These are phyloP conservation scores for Starmerella geochares DNA, from an alignment of 805 yeast species.

Conservation along the genomic window DNA sequence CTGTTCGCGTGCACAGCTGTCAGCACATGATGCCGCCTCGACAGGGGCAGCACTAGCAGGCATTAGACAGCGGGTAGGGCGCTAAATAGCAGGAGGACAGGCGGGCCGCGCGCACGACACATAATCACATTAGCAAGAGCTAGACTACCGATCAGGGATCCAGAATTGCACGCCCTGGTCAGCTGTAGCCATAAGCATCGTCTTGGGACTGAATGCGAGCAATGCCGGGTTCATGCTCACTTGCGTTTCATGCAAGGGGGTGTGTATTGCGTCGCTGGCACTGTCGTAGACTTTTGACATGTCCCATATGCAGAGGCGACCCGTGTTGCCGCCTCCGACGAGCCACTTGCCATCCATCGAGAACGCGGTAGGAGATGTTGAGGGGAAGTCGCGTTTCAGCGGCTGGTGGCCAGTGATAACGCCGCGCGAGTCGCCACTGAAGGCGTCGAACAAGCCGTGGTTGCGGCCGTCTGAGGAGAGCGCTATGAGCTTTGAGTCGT, in stretches of 20 bases:
- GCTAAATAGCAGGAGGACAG: too few species aligned
- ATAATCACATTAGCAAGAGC: too few species aligned
- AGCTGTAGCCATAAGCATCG: slow-evolving; percentile 54
- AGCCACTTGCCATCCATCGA: slow-evolving; percentile 60
- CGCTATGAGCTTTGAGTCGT: slow-evolving; percentile 57
- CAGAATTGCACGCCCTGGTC: slow-evolving; percentile 44
- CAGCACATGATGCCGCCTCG: too few species aligned
- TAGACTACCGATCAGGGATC: slow-evolving; percentile 26
- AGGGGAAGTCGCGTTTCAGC: slow-evolving; percentile 34
- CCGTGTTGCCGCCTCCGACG: slow-evolving; percentile 50
- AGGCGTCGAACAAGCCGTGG: slow-evolving; percentile 62
- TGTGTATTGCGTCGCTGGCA: slow-evolving; percentile 17
- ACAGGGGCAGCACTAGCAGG: too few species aligned
- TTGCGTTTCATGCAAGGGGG: slow-evolving; percentile 25
- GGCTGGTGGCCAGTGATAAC: slow-evolving; percentile 42
- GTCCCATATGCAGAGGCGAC: slow-evolving; percentile 47
- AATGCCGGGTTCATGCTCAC: slow-evolving; percentile 20
- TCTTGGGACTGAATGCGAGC: slow-evolving; percentile 46
- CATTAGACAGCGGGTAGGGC: too few species aligned
- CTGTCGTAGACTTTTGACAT: slow-evolving; percentile 20
- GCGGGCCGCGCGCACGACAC: too few species aligned
- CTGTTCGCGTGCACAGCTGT: too few species aligned
- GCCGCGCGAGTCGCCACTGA: slow-evolving; percentile 45
- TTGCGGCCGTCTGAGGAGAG: slow-evolving; percentile 45
- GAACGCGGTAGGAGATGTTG: slow-evolving; percentile 46